These are phyloP conservation scores for Umbelopsis sp. DNA, from an alignment of 371 early-diverging fungal species.

Conservation along the genomic window DNA sequence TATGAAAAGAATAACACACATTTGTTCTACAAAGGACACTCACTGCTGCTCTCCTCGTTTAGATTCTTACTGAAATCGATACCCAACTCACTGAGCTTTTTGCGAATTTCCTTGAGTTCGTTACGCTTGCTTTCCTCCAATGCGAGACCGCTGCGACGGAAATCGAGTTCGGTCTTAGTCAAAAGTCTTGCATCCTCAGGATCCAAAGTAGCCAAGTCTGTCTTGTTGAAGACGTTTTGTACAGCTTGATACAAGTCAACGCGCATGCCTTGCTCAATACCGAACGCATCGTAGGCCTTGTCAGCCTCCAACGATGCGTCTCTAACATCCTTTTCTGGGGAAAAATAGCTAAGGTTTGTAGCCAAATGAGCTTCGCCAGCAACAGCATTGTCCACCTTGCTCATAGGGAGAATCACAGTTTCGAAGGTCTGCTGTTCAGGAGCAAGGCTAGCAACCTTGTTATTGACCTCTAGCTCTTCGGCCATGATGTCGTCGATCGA, in stretches of 20 bases:
- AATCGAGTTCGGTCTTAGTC: conserved; percentile 64
- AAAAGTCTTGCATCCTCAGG: conserved; percentile 73
- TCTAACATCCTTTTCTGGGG: conserved; percentile 68
- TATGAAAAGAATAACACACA: neutral
- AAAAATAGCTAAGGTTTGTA: conserved; percentile 68
- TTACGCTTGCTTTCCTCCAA: conserved; percentile 63
- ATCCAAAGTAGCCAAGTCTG: conserved; percentile 49
- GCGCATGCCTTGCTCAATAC: conserved; percentile 79
- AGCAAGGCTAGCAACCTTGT: conserved; percentile 54
- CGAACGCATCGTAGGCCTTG: conserved; percentile 66
- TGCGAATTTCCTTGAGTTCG: conserved; percentile 64
- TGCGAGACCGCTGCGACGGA: conserved; percentile 73
- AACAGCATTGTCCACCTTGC: conserved; percentile 53
- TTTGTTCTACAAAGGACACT: conserved; percentile 19
- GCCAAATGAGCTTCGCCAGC: conserved; percentile 49
- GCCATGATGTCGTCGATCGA: conserved; percentile 43
- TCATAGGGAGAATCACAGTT: conserved; percentile 62
- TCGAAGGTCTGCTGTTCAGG: conserved; percentile 61
- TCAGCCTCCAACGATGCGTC: conserved; percentile 74
- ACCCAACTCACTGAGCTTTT: conserved; percentile 67
- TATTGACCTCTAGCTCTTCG: conserved; percentile 41
- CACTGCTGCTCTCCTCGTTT: conserved; percentile 62
- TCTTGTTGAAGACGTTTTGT: conserved; percentile 56
- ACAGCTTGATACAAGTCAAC: conserved; percentile 74
- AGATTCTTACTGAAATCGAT: conserved; percentile 70